phyloP scores from a whole-genome alignment of 176 grass and related monocot genomes.

The Bothriochloa decipiens region DNA sequence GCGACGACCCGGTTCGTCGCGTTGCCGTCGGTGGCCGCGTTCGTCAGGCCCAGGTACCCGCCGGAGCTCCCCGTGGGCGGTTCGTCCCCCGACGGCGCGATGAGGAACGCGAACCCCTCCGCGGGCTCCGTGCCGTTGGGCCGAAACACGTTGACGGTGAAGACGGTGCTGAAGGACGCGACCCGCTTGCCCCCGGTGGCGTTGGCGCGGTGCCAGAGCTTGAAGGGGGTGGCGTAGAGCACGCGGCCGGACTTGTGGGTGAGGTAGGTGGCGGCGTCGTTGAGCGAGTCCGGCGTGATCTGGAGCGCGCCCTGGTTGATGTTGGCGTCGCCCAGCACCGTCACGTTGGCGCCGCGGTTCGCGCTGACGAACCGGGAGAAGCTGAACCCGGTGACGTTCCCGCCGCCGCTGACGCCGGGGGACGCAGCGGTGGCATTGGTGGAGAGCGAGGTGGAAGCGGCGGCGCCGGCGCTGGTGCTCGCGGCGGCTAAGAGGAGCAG shows the following conservation, averaged over 20 bases:
- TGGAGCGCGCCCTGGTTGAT: conserved; percentile 65
- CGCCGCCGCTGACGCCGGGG: not conserved
- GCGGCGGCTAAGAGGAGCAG: conserved; percentile 19
- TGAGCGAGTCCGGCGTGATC: conserved; percentile 71
- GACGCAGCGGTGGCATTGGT: conserved; percentile 39
- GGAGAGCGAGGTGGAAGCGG: conserved; percentile 33
- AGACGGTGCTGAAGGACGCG: conserved; percentile 75
- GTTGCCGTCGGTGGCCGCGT: conserved; percentile 52
- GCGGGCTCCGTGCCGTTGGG: conserved; percentile 31
- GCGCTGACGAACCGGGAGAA: conserved; percentile 51
- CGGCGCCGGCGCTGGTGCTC: not conserved
- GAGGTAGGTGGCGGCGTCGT: conserved; percentile 41
- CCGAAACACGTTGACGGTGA: conserved; percentile 74
- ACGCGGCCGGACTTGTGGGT: conserved; percentile 69
- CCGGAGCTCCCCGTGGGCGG: conserved; percentile 52
- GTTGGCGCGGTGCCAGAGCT: conserved; percentile 50
- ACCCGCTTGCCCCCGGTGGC: conserved; percentile 6
- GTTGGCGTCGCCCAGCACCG: conserved; percentile 40
- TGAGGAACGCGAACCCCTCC: conserved; percentile 81
- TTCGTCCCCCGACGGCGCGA: conserved; percentile 32
- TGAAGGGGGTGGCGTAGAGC: conserved; percentile 47
- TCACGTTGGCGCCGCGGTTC: conserved; percentile 23
- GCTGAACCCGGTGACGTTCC: conserved; percentile 22
- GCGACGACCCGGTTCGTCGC: conserved; percentile 67
- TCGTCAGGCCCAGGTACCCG: conserved; percentile 78